A percentile compares a stretch with the other conserved stretches of the same genome.
Conservation (phyloP, 768 basidiomycete species). For the Serendipita sp. region DNA sequence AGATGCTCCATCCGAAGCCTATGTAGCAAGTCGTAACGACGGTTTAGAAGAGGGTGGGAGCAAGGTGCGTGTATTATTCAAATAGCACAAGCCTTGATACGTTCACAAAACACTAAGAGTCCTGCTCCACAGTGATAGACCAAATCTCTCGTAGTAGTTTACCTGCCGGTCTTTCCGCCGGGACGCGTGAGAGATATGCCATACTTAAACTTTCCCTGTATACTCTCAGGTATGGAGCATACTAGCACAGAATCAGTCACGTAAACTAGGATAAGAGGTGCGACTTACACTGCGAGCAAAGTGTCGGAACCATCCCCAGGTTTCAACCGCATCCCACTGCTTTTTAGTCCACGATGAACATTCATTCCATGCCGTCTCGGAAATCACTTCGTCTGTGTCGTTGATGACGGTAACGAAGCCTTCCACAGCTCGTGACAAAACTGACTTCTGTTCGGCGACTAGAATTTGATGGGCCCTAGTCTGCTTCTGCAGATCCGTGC, state of each 20-base stretch:
- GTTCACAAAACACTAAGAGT: not conserved
- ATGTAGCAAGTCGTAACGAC: not conserved
- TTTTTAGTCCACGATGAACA: slow-evolving; percentile 51
- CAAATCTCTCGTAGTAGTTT: slow-evolving; percentile 3
- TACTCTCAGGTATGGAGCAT: slow-evolving; percentile 60
- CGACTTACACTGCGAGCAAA: slow-evolving; percentile 61
- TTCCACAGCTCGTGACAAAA: slow-evolving; percentile 52
- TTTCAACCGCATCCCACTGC: slow-evolving; percentile 75
- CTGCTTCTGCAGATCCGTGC: slow-evolving; percentile 49
- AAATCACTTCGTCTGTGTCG: slow-evolving; percentile 38
- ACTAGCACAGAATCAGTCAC: slow-evolving; percentile 27
- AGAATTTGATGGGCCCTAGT: slow-evolving; percentile 60
- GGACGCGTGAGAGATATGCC: slow-evolving; percentile 36
- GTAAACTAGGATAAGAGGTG: not conserved
- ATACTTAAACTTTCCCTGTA: slow-evolving; percentile 54
- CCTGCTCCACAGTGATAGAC: slow-evolving; percentile 6
- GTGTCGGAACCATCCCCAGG: slow-evolving; percentile 83
- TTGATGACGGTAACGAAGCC: slow-evolving; percentile 56
- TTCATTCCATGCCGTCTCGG: slow-evolving; percentile 51
- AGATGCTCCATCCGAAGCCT: not conserved
- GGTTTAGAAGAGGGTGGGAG: not conserved
- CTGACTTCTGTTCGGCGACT: slow-evolving; percentile 59
- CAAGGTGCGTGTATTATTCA: not conserved
- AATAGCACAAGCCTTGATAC: not conserved
- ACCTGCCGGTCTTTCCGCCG: not conserved